Percentiles rank a stretch among this genome's conserved stretches.
Conservation (phyloP, 345 rosid genomes). For the Lepidium aucheri region DNA sequence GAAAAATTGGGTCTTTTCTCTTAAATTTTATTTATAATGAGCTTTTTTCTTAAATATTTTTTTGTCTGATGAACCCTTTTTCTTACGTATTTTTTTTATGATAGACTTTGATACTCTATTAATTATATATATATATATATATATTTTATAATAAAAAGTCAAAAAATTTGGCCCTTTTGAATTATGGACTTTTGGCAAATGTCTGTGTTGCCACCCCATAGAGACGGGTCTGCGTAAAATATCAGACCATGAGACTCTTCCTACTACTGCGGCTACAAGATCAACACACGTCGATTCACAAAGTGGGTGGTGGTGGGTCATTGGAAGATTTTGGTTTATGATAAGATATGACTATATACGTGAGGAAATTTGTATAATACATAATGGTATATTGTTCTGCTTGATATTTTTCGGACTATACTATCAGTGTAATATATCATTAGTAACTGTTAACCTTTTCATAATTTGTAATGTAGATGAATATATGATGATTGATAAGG, state of each 20-base stretch:
- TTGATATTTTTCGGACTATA: neutral
- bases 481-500: constrained; percentile 4
- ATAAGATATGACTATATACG: neutral
- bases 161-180: too few relatives aligned
- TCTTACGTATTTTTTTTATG: too few relatives aligned
- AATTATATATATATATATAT: too few relatives aligned
- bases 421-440: neutral
- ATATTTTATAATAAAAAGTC: too few relatives aligned
- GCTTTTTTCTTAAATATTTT: too few relatives aligned
- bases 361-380: neutral
- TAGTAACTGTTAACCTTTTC: neutral
- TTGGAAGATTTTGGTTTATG: constrained; percentile 30
- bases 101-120: too few relatives aligned
- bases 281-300: neutral
- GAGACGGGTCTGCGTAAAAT: too few relatives aligned
- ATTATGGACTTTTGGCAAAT: too few relatives aligned
- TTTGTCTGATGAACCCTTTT: too few relatives aligned
- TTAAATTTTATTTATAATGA: too few relatives aligned
- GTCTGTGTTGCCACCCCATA: too few relatives aligned
- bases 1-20: too few relatives aligned
- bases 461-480: neutral
- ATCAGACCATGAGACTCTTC: constrained; percentile 45
- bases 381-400: neutral
- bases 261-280: constrained; percentile 34
- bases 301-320: constrained; percentile 19